Conservation (phyloP, 2,329 filamentous ascomycete species). For the Claviceps lovelessii region DNA sequence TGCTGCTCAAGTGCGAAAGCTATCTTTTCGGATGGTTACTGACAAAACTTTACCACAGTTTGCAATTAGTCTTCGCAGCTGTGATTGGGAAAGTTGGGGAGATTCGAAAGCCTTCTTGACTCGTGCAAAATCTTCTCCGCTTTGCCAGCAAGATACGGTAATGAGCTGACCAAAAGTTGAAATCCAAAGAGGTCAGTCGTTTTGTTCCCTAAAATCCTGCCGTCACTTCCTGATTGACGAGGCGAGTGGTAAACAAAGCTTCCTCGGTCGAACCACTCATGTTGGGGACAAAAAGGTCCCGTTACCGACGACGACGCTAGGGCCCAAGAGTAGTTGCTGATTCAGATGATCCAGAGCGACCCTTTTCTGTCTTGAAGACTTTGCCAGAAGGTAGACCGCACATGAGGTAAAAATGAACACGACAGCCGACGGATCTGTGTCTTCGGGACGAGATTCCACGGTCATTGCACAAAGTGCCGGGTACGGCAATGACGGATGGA, state of each 20-base stretch:
- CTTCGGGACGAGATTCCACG: slow-evolving; percentile 17
- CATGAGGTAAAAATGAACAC: slow-evolving; percentile 20
- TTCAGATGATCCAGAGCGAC: background rate
- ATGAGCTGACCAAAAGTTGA: background rate
- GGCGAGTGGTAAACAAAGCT: background rate
- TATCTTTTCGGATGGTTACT: background rate
- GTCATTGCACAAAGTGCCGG: slow-evolving; percentile 18
- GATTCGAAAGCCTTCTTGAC: background rate
- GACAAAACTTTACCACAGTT: background rate
- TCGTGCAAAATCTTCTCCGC: background rate
- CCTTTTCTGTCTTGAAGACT: background rate
- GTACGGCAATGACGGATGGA: slow-evolving; percentile 35
- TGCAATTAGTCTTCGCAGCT: background rate
- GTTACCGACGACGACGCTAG: background rate
- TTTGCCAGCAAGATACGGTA: background rate
- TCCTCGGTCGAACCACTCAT: background rate
- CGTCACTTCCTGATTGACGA: background rate
- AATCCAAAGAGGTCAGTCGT: background rate
- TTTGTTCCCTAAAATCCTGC: background rate
- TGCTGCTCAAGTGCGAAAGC: too few species aligned
- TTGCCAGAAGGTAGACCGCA: background rate
- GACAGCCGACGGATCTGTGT: slow-evolving; percentile 16
- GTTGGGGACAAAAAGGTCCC: background rate
- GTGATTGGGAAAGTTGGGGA: background rate
- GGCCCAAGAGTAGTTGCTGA: background rate